Evolutionary conservation across 495 filamentous ascomycete genomes (phyloP), one percentile per base, ranked within the genome.

Genomic region (Oidiodendron maius): DNA sequence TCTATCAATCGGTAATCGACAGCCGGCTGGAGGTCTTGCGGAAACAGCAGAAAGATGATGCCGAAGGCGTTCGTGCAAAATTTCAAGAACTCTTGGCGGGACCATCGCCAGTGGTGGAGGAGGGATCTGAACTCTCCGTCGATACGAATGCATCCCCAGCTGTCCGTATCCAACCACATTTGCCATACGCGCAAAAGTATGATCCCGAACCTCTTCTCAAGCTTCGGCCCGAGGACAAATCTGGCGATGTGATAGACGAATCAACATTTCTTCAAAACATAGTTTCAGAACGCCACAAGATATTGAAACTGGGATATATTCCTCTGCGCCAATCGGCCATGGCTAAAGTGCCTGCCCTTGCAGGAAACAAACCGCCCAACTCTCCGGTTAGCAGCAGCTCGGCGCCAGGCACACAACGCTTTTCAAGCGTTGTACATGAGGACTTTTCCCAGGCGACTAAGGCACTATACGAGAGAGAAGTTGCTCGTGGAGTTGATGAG

Each of bases 361-460:
- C 52, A 25, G 37, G 32, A 21, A 47, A 17, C 38, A 55, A 50
- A 40, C 12, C 46, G n/a, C 16, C 16, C 9, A 22, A n/a, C 11
- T 15, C 41, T 11, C 23, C 46, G 10, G 54, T 63, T n/a, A 74
- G 72, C 46, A 44, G 38, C 13, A 81, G 74, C 44, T 57, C 71
- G 5, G 72, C 76, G 23, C 71, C 74, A 0, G 78, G 77, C 4
- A 74, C 78, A 0, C 78, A 85, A 25, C 78, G 89, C 48, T 95
- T 95, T 59, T 83, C 91, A 2, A 65, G 83, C 3, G 71, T 80
- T 20, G 76, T 76, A 12, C 86, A 87, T 51, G 89, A 91, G 51
- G 89, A 96, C 61, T 95, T 91, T 58, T 94, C 90, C 0, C 85
- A 90, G 54, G 89, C 90, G 3, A 93, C 90, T 22, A 95, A 85